Evolutionary conservation across 345 rosid species (phyloP).

Genomic region (Heritiera fomes): DNA sequence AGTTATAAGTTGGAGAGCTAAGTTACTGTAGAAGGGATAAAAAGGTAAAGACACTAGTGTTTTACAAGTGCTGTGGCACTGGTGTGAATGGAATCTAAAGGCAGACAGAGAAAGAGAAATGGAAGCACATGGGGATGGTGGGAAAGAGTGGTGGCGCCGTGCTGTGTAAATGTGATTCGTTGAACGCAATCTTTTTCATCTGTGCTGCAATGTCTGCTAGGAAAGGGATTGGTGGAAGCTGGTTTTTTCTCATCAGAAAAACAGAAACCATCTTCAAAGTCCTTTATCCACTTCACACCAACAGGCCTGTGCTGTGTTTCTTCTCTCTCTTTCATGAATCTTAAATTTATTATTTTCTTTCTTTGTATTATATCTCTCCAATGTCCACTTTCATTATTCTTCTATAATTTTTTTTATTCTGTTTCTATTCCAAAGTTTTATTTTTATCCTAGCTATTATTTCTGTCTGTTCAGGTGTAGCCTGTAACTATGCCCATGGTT

Average conservation of each 20-base stretch:
- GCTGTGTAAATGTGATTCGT: constrained; percentile 39
- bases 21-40: constrained; percentile 16
- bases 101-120: constrained; percentile 11
- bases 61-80: neutral
- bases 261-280: constrained; percentile 18
- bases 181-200: constrained; percentile 26
- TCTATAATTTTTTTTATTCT: neutral
- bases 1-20: neutral
- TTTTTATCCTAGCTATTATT: constrained; percentile 25
- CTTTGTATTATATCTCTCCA: constrained; percentile 9
- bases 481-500: constrained; percentile 21
- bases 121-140: neutral
- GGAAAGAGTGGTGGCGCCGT: neutral
- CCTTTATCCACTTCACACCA: constrained; percentile 39
- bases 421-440: neutral
- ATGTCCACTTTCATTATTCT: constrained; percentile 4
- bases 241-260: constrained; percentile 30
- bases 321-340: constrained; percentile 22
- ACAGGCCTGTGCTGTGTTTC: constrained; percentile 18
- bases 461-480: constrained; percentile 34
- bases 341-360: constrained; percentile 6
- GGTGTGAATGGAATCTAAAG: constrained; percentile 51
- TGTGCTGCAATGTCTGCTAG: constrained; percentile 23
- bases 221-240: constrained; percentile 44
- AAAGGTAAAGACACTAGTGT: constrained; percentile 7